These are phyloP conservation scores for Penicillium goetzii DNA, from an alignment of 495 filamentous ascomycete species.

Conservation along the genomic window DNA sequence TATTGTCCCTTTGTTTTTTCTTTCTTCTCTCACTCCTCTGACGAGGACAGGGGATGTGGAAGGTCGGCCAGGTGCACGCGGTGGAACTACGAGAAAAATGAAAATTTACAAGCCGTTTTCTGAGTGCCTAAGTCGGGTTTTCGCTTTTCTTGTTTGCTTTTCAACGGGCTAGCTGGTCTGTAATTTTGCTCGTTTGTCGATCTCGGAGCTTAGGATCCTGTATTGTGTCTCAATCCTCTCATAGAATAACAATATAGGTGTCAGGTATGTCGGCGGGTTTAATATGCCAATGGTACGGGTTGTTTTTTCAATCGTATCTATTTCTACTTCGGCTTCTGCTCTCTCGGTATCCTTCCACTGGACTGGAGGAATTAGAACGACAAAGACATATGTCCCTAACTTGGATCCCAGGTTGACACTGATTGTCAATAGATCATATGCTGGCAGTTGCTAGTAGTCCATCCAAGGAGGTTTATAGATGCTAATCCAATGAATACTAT, in stretches of 20 bases:
- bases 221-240: background rate
- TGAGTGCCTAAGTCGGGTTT: background rate
- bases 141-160: background rate
- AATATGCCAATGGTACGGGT: conserved; percentile 10
- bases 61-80: conserved; percentile 2
- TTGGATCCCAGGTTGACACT: too few relatives aligned
- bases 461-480: too few relatives aligned
- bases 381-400: too few relatives aligned
- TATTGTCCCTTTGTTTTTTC: conserved; percentile 18
- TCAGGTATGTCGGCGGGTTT: conserved; percentile 4
- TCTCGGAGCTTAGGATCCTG: background rate
- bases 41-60: conserved; percentile 5
- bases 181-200: background rate
- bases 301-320: background rate
- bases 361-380: background rate
- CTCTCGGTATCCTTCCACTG: background rate
- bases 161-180: background rate
- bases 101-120: background rate
- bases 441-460: too few relatives aligned
- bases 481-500: too few relatives aligned
- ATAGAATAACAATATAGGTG: conserved; percentile 7
- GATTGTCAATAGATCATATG: too few relatives aligned
- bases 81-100: background rate
- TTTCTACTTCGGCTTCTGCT: background rate
- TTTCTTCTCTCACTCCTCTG: conserved; percentile 8